These are phyloP conservation scores for Actinomortierella wolfii DNA, from an alignment of 371 early-diverging fungal genomes.

Conservation along the genomic window DNA sequence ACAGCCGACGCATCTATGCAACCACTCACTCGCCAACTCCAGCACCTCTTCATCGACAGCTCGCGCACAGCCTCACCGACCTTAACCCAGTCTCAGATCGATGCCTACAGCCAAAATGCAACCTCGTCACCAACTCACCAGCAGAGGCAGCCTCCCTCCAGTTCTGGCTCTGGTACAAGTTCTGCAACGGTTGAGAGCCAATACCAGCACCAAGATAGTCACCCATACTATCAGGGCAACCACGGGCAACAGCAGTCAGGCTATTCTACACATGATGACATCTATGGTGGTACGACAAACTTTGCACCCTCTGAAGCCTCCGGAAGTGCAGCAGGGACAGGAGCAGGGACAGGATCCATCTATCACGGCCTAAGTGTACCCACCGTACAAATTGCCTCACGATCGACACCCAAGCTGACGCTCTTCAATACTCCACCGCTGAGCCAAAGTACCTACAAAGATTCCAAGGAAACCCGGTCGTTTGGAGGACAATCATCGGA, in stretches of 20 bases:
- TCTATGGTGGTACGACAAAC: no score
- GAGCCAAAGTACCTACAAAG: constrained; percentile 26
- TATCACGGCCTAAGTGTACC: constrained; percentile 9
- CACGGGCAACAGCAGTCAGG: no score
- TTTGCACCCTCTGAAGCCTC: no score
- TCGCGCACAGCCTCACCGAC: constrained; percentile 12
- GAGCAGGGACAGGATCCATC: neutral
- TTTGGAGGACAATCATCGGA: constrained; percentile 27
- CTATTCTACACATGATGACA: no score
- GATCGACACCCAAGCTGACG: constrained; percentile 41
- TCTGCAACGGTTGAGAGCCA: no score
- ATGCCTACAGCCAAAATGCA: constrained; percentile 12
- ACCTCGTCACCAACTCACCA: no score
- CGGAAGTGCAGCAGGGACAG: constrained; percentile 2
- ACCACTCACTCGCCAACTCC: constrained; percentile 17
- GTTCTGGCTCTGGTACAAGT: no score
- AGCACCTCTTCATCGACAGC: constrained; percentile 15
- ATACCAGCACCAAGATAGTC: no score
- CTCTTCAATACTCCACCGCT: constrained; percentile 23
- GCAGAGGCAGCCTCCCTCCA: no score
- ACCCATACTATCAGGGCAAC: no score
- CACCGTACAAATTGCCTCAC: constrained; percentile 24
- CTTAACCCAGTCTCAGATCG: constrained; percentile 29
- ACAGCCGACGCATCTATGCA: constrained; percentile 28
- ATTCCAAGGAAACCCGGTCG: constrained; percentile 44